A percentile compares a stretch with the other conserved stretches of the same genome.
phyloP scores from a whole-genome alignment of 2,329 filamentous ascomycete genomes.

The Fonsecaea pedrosoi region DNA sequence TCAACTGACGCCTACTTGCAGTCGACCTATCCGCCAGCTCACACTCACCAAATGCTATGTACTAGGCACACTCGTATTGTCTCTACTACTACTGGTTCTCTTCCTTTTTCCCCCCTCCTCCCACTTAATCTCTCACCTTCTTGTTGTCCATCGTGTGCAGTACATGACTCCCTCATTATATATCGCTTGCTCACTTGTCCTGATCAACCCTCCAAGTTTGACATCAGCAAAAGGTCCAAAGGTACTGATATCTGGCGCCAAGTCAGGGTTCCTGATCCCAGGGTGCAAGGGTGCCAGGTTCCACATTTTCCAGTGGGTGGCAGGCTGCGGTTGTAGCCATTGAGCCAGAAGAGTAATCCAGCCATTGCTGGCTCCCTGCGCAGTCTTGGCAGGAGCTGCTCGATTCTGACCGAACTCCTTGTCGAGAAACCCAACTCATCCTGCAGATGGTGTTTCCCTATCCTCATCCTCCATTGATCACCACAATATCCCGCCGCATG shows the following conservation, averaged over 20 bases:
- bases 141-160: not conserved
- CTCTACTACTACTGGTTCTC: too few species aligned
- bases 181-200: not conserved
- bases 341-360: not conserved
- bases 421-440: conserved; percentile 18
- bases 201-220: not conserved
- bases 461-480: conserved; percentile 17
- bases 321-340: conserved; percentile 19
- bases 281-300: not conserved
- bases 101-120: too few species aligned
- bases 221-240: not conserved
- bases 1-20: not conserved
- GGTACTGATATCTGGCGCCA: conserved; percentile 1
- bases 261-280: not conserved
- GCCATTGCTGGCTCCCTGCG: conserved; percentile 5
- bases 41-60: too few species aligned
- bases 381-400: conserved; percentile 22
- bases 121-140: too few species aligned
- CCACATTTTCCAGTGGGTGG: conserved; percentile 13
- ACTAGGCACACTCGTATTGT: too few species aligned
- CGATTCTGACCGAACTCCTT: conserved; percentile 18
- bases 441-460: conserved; percentile 8
- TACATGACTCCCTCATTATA: not conserved
- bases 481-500: conserved; percentile 21
- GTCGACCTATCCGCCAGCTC: not conserved